A percentile compares a stretch with the other conserved stretches of the same genome.
These are phyloP conservation scores for Peronospora belbahrii DNA, from an alignment of 352 stramenopile species.

Conservation along the genomic window DNA sequence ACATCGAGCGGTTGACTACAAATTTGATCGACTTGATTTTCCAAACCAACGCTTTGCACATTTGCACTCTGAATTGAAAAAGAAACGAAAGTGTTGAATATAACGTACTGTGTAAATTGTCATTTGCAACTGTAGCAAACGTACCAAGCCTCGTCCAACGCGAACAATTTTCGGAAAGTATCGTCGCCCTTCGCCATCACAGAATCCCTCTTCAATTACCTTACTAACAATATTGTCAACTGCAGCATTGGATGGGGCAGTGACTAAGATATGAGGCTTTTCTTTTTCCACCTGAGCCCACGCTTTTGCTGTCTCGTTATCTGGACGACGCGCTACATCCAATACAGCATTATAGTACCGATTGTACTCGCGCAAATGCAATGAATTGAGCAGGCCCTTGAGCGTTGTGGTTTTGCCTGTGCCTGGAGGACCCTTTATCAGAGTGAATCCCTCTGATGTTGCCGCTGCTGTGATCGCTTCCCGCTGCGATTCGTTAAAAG, in stretches of 20 bases:
- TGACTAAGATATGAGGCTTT: conserved; percentile 91
- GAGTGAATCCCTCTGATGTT: conserved; percentile 84
- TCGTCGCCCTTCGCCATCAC: conserved; percentile 87
- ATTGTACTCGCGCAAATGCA: conserved; percentile 90
- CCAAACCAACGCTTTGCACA: conserved; percentile 70
- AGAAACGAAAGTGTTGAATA: conserved; percentile 1
- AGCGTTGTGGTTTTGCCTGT: conserved; percentile 91
- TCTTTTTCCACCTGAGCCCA: conserved; percentile 81
- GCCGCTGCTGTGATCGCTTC: conserved; percentile 85
- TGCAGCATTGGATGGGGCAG: conserved; percentile 91
- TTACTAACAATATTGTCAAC: conserved; percentile 96
- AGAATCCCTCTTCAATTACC: conserved; percentile 93
- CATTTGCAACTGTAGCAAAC: conserved; percentile 7
- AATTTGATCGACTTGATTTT: conserved; percentile 83
- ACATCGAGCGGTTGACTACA: conserved; percentile 64
- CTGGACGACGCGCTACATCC: conserved; percentile 68
- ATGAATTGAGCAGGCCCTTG: conserved; percentile 86
- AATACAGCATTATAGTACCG: conserved; percentile 87
- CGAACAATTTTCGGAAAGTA: conserved; percentile 95
- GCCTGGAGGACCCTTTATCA: conserved; percentile 87
- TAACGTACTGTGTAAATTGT: neutral
- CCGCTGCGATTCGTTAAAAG: conserved; percentile 87
- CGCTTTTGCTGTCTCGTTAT: conserved; percentile 73
- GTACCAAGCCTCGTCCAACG: conserved; percentile 79
- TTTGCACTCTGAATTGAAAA: conserved; percentile 43